These are phyloP conservation scores for Pseudomonodictys pantanalensis DNA, from an alignment of 495 filamentous ascomycete genomes.

Conservation along the genomic window DNA sequence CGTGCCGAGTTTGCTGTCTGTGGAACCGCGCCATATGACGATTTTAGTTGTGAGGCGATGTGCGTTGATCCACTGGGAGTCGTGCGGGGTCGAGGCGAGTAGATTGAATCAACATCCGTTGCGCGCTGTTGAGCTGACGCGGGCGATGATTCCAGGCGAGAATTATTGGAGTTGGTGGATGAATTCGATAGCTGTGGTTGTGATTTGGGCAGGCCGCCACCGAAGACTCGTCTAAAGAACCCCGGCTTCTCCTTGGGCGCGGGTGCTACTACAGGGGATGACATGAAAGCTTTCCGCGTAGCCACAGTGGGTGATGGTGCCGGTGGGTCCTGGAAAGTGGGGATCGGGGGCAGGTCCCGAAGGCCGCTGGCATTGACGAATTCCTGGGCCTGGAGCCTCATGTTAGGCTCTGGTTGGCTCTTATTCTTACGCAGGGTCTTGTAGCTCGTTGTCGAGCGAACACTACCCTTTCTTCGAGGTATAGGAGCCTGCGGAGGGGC, in stretches of 20 bases:
- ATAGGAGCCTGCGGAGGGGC: slow-evolving; percentile 34
- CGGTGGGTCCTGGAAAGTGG: slow-evolving; percentile 39
- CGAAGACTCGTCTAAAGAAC: slow-evolving; percentile 92
- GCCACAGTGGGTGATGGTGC: slow-evolving; percentile 56
- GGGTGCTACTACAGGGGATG: slow-evolving; percentile 36
- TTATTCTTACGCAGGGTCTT: slow-evolving; percentile 55
- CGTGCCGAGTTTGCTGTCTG: slow-evolving; percentile 20
- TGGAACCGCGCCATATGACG: slow-evolving; percentile 9
- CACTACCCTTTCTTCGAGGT: slow-evolving; percentile 58
- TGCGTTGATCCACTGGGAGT: slow-evolving; percentile 27
- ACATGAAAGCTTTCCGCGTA: slow-evolving; percentile 48
- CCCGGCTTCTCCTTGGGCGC: slow-evolving; percentile 67
- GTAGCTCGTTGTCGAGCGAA: slow-evolving; percentile 59
- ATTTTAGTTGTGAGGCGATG: slow-evolving; percentile 34
- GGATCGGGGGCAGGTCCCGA: slow-evolving; percentile 27
- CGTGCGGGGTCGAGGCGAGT: slow-evolving; percentile 28
- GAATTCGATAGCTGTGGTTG: slow-evolving; percentile 21
- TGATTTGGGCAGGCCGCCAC: slow-evolving; percentile 51
- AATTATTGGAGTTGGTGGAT: slow-evolving; percentile 13
- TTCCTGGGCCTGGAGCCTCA: slow-evolving; percentile 40
- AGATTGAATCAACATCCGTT: not conserved
- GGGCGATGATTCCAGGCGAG: slow-evolving; percentile 12
- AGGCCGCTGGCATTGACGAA: slow-evolving; percentile 38
- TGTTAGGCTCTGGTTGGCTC: slow-evolving; percentile 48
- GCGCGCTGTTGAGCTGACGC: slow-evolving; percentile 14